A percentile compares a stretch with the other conserved stretches of the same genome.
These are phyloP conservation scores for Saksenaea vasiformis DNA, from an alignment of 371 early-diverging fungal genomes.

Conservation along the genomic window DNA sequence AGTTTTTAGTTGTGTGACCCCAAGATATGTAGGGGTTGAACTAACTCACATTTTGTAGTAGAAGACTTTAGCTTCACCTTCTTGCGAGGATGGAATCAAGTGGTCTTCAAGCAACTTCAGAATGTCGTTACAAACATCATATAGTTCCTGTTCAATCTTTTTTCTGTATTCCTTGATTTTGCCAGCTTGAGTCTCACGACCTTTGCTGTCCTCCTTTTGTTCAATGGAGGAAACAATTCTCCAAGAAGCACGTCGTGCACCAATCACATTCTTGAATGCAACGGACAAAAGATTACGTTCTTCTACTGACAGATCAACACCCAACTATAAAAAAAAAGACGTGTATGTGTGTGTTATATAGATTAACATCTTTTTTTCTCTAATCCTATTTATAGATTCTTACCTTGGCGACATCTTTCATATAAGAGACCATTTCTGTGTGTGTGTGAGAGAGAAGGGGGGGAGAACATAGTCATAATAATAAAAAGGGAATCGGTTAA, in stretches of 20 bases:
- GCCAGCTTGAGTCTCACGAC: constrained; percentile 78
- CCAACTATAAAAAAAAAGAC: constrained; percentile 39
- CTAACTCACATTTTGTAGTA: constrained; percentile 97
- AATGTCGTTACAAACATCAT: constrained; percentile 95
- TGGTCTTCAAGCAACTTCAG: constrained; percentile 88
- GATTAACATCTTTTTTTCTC: constrained; percentile 1
- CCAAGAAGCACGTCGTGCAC: constrained; percentile 99
- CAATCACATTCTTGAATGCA: constrained; percentile 99
- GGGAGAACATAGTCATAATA: constrained; percentile 4
- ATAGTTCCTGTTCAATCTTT: constrained; percentile 93
- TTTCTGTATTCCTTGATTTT: constrained; percentile 91
- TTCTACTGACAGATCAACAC: constrained; percentile 89
- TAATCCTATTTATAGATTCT: neutral
- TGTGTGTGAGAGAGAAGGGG: too few relatives aligned
- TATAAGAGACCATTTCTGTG: constrained; percentile 93
- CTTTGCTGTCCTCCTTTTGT: constrained; percentile 96
- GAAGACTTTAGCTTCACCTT: constrained; percentile 97
- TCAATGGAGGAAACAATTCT: constrained; percentile 98
- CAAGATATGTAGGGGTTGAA: neutral
- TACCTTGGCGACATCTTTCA: constrained; percentile 82
- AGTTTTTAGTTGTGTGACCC: constrained; percentile 7
- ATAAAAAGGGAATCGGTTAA: neutral
- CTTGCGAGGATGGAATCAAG: constrained; percentile 83
- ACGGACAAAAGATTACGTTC: constrained; percentile 99
- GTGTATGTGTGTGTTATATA: neutral